These are phyloP conservation scores for Ceratobasidium sp. DNA, from an alignment of 1,284 basidiomycete genomes.

Conservation along the genomic window DNA sequence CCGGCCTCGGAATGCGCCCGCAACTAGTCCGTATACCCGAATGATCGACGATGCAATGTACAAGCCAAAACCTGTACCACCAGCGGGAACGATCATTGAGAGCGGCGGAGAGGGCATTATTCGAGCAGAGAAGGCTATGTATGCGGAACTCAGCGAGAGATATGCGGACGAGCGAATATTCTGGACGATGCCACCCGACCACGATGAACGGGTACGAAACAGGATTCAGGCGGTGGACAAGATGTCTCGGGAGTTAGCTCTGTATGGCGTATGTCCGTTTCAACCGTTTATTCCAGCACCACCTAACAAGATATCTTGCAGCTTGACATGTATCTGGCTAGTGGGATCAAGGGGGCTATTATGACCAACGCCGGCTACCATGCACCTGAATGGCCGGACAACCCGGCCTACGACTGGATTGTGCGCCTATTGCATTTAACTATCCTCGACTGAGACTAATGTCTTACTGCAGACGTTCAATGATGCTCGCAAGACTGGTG, in stretches of 20 bases:
- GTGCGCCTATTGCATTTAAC: not conserved
- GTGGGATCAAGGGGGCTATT: constrained; percentile 38
- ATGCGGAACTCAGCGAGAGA: constrained; percentile 23
- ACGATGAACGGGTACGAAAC: constrained; percentile 39
- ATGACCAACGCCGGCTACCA: constrained; percentile 40
- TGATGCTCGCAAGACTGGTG: constrained; percentile 38
- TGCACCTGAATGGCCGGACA: constrained; percentile 32
- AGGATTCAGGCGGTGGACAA: constrained; percentile 37
- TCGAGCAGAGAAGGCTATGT: constrained; percentile 17
- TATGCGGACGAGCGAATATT: constrained; percentile 37
- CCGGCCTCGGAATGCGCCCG: not conserved
- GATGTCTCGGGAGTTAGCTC: constrained; percentile 38
- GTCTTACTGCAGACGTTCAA: constrained; percentile 28
- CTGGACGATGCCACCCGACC: constrained; percentile 40
- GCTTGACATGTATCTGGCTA: constrained; percentile 39
- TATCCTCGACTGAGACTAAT: not conserved
- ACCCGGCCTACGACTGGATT: constrained; percentile 30
- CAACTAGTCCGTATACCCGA: constrained; percentile 17
- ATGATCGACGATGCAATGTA: constrained; percentile 21
- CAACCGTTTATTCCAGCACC: not conserved
- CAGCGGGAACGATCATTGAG: constrained; percentile 26
- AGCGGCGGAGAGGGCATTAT: constrained; percentile 32
- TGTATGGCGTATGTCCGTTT: constrained; percentile 35
- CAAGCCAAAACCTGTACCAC: constrained; percentile 7
- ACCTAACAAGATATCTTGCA: not conserved